Evolutionary conservation across 2,329 filamentous ascomycete species (phyloP).

Genomic region (Penicillium brasilianum): DNA sequence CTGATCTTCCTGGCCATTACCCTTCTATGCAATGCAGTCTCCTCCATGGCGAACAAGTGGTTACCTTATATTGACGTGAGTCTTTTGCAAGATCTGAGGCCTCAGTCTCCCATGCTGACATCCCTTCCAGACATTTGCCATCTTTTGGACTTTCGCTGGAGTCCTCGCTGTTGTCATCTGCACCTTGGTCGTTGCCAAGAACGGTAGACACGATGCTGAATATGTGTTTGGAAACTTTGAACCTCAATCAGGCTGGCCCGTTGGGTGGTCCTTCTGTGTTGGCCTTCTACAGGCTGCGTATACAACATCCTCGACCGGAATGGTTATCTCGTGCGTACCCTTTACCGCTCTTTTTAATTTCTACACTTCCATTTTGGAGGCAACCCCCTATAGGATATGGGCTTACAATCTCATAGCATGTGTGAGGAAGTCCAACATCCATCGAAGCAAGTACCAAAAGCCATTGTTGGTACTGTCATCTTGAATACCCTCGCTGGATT

Average conservation of each 20-base stretch:
- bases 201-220: constrained; percentile 66
- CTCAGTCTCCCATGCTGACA: constrained; percentile 9
- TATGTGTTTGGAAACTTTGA: constrained; percentile 62
- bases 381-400: not conserved
- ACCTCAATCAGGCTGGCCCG: constrained; percentile 69
- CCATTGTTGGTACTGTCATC: constrained; percentile 70
- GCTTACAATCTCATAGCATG: constrained; percentile 50
- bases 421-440: constrained; percentile 71
- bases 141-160: constrained; percentile 70
- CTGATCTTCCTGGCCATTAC: constrained; percentile 73
- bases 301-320: constrained; percentile 72
- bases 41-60: constrained; percentile 59
- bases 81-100: constrained; percentile 16
- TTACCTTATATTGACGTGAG: constrained; percentile 69
- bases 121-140: constrained; percentile 72
- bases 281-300: constrained; percentile 69
- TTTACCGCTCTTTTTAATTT: not conserved
- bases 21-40: constrained; percentile 59
- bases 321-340: constrained; percentile 72
- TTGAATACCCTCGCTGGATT: constrained; percentile 68
- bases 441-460: constrained; percentile 69
- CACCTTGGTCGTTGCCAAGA: constrained; percentile 70
- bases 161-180: constrained; percentile 69
- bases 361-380: not conserved
- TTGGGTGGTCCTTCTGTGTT: constrained; percentile 73